phyloP scores from a whole-genome alignment of 148 eudicot species.

The Rhododendron simsii region DNA sequence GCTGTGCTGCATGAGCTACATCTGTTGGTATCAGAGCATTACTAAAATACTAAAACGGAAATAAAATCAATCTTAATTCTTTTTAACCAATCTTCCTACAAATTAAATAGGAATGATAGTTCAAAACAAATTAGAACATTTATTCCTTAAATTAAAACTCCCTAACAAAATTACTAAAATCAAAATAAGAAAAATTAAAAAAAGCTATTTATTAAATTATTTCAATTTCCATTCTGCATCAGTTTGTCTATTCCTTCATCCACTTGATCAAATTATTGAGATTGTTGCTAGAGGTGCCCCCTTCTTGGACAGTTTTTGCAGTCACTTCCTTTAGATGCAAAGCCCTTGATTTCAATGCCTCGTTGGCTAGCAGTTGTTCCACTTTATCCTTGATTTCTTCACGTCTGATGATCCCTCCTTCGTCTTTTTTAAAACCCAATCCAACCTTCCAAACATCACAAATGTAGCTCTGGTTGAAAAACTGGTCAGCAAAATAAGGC shows the following conservation, averaged over 20 bases:
- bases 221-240: too few species aligned
- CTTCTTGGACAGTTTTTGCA: constrained; percentile 11
- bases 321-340: constrained; percentile 17
- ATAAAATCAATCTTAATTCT: too few species aligned
- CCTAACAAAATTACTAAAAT: too few species aligned
- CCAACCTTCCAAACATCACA: constrained; percentile 44
- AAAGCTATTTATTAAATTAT: too few species aligned
- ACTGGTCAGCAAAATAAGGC: constrained; percentile 43
- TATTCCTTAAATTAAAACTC: too few species aligned
- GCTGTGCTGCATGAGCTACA: too few species aligned
- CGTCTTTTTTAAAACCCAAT: constrained; percentile 19
- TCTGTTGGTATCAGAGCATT: too few species aligned
- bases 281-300: constrained; percentile 33
- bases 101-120: too few species aligned
- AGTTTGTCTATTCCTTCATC: constrained; percentile 3
- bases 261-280: constrained; percentile 28
- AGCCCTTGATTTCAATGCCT: constrained; percentile 16
- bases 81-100: too few species aligned
- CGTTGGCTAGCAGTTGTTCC: constrained; percentile 16
- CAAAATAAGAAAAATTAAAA: too few species aligned
- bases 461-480: constrained; percentile 32
- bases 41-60: too few species aligned
- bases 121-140: too few species aligned
- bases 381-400: constrained; percentile 27
- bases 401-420: constrained; percentile 16